Conservation (phyloP, 2,329 filamentous ascomycete genomes). For the Pseudovirgaria hyperparasitica region DNA sequence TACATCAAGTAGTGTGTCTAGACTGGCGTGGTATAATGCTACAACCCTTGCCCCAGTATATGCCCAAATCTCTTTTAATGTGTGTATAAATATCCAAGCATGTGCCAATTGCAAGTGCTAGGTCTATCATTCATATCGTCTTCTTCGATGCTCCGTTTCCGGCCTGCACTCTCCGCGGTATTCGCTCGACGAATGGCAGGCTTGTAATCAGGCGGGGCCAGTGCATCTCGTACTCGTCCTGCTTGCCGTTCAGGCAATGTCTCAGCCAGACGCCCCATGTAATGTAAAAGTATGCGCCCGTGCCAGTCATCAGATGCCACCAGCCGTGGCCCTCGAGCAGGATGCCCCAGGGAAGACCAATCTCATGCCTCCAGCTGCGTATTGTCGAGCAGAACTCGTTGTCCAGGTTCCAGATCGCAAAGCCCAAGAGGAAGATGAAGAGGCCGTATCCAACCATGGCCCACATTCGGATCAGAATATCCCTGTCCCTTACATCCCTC, state of each 20-base stretch:
- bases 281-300: constrained; percentile 76
- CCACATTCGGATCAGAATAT: constrained; percentile 60
- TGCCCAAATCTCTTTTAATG: no score
- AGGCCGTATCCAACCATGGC: constrained; percentile 57
- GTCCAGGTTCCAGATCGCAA: constrained; percentile 67
- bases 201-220: constrained; percentile 53
- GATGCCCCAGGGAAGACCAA: constrained; percentile 70
- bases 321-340: constrained; percentile 61
- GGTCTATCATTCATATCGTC: no score
- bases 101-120: no score
- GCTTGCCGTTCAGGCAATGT: constrained; percentile 59
- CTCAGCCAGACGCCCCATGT: constrained; percentile 74
- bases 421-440: constrained; percentile 59
- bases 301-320: constrained; percentile 72
- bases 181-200: constrained; percentile 41
- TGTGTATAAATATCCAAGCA: no score
- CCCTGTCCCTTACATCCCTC: constrained; percentile 42
- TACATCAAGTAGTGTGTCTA: no score
- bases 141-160: no score
- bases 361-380: constrained; percentile 49
- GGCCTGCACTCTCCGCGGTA: no score
- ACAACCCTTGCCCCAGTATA: no score
- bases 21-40: no score
- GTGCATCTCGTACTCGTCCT: constrained; percentile 56
- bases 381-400: constrained; percentile 60